Base-by-base conservation (phyloP, 768 basidiomycete species). In the Amanita brunnescens region DNA sequence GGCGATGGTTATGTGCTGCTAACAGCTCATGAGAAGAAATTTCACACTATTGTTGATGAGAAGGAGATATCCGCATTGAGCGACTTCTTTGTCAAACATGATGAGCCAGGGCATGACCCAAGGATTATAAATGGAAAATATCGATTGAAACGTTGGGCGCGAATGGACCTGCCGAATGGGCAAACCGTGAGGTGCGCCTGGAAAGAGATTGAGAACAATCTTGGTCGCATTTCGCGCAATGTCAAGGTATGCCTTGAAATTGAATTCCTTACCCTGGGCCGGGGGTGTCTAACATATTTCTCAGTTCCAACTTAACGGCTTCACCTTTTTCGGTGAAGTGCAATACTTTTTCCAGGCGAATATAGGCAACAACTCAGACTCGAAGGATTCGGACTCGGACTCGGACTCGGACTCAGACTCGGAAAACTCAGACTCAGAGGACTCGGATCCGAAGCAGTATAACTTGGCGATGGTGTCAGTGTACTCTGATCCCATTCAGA, bases 91-190 rank as follows among this genome's bases (percentile, higher is more conserved):
- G 5, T 24, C 20, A 20, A 35, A 34, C 18, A 34, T 21, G 7
- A 35, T 34, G 34, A 43, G 43, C 43, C 10, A n/a, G n/a, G n/a
- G n/a, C n/a, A n/a, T 43, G 4, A 39, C 14, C 42, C n/a, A n/a
- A n/a, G 30, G 8, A 33, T 46, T 33, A 10, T 34, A 1, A 12
- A 48, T 47, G 35, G 37, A 8, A 9, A 2, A n/a, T 18, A 40
- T 14, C 16, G 30, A n/a, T 43, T 51, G 18, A 24, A 55, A 48
- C 30, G 50, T 20, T 62, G 57, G 61, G 57, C 57, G 4, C 52
- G 51, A 6, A 26, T 62, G 2, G 44, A 23, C 29, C 52, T 62
- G 12, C 60, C 58, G 9, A 62, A 54, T 51, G 59, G 62, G 26
- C 57, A 60, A 41, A 58, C 56, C 9, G 55, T 54, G 10, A 50